These are phyloP conservation scores for Pisolithus orientalis DNA, from an alignment of 768 basidiomycete species.

Conservation along the genomic window DNA sequence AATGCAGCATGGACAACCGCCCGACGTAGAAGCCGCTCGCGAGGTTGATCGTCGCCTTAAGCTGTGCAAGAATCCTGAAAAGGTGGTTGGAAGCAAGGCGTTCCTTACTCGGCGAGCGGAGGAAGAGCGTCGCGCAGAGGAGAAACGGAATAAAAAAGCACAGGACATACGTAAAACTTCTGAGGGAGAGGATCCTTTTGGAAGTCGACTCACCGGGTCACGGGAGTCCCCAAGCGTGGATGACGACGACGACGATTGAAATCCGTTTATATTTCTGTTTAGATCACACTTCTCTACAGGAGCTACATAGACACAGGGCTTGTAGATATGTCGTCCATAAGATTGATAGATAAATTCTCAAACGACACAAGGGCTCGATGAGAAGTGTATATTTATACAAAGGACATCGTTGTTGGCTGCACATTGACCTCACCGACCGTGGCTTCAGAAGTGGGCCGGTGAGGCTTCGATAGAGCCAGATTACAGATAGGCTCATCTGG, in stretches of 20 bases:
- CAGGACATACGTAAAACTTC: constrained; percentile 38
- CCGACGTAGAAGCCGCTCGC: constrained; percentile 80
- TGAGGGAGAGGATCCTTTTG: constrained; percentile 66
- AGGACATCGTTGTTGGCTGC: constrained; percentile 45
- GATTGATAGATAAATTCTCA: constrained; percentile 10
- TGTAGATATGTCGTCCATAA: constrained; percentile 17
- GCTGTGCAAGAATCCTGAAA: constrained; percentile 93
- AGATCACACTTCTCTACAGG: background rate
- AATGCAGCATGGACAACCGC: constrained; percentile 41
- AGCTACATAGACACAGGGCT: too few species aligned
- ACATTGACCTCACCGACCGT: constrained; percentile 53
- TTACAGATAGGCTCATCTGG: background rate
- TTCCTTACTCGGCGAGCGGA: constrained; percentile 68
- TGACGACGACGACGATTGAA: constrained; percentile 52
- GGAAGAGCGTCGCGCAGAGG: constrained; percentile 61
- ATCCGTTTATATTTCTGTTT: constrained; percentile 15
- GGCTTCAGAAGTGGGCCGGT: constrained; percentile 30
- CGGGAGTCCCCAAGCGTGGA: constrained; percentile 37
- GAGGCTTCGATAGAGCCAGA: constrained; percentile 57
- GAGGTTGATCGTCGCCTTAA: constrained; percentile 84
- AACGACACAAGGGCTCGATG: constrained; percentile 17
- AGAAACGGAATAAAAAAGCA: constrained; percentile 63
- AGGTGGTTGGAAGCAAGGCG: constrained; percentile 83
- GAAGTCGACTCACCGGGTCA: constrained; percentile 40
- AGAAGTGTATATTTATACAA: constrained; percentile 13